Conservation (phyloP, 169 alveolate genomes). For the Plasmodium coatneyi region DNA sequence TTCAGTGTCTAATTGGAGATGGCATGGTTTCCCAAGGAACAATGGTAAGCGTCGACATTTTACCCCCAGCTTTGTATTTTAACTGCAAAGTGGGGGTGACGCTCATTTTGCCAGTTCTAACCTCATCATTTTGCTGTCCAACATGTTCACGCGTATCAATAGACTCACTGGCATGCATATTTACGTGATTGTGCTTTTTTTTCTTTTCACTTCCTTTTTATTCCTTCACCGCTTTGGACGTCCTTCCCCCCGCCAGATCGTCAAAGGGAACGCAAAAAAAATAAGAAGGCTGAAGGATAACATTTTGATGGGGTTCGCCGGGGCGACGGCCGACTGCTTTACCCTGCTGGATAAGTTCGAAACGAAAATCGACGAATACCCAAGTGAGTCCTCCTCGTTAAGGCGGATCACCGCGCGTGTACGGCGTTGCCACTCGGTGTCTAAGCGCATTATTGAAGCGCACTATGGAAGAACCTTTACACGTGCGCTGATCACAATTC, state of each 20-base stretch:
- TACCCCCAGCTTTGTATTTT: neutral
- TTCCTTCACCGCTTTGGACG: neutral
- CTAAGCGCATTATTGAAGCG: neutral
- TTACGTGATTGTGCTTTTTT: neutral
- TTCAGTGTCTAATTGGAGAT: constrained; percentile 83
- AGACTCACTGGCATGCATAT: neutral
- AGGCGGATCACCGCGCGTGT: neutral
- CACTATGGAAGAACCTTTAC: neutral
- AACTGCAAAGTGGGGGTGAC: neutral
- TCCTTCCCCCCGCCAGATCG: constrained; percentile 64
- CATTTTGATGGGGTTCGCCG: constrained; percentile 86
- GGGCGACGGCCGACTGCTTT: constrained; percentile 90
- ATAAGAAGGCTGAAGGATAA: constrained; percentile 79
- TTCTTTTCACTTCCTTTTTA: neutral
- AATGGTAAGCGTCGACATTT: constrained; percentile 63
- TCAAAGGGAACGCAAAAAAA: constrained; percentile 82
- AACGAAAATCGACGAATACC: constrained; percentile 86
- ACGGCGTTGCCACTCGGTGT: neutral
- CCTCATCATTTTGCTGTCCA: constrained; percentile 17
- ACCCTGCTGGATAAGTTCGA: constrained; percentile 86
- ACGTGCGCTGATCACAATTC: neutral
- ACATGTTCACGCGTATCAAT: neutral
- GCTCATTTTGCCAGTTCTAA: neutral
- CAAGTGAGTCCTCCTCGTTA: constrained; percentile 70
- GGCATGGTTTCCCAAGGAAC: constrained; percentile 85